Conservation (phyloP, 1,284 basidiomycete genomes). For the Earliella scabrosa region DNA sequence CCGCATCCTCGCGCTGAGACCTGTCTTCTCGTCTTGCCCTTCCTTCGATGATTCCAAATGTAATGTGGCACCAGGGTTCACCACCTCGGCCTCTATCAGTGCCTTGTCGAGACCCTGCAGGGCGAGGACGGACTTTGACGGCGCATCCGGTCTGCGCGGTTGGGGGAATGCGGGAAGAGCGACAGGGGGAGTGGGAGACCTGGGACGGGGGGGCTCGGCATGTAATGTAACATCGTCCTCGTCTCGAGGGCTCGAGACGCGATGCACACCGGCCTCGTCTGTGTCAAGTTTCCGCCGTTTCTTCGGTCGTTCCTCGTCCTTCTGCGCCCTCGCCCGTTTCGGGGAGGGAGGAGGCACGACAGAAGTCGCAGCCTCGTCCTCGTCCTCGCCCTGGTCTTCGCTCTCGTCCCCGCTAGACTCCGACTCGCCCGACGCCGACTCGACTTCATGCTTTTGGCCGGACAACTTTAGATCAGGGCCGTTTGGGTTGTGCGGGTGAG, state of each 20-base stretch:
- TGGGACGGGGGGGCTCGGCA: constrained; percentile 23
- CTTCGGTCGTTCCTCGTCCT: constrained; percentile 34
- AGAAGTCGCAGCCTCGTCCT: constrained; percentile 8
- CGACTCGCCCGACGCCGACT: constrained; percentile 12
- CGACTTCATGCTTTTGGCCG: constrained; percentile 7
- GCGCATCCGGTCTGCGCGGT: constrained; percentile 71
- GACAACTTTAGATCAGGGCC: background rate
- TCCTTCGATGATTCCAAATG: constrained; percentile 48
- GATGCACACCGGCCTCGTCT: constrained; percentile 23
- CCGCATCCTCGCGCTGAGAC: constrained; percentile 65
- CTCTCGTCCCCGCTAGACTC: constrained; percentile 22
- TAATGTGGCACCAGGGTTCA: constrained; percentile 60
- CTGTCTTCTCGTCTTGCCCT: constrained; percentile 45
- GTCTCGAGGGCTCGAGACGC: constrained; percentile 15
- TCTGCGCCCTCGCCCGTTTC: constrained; percentile 13
- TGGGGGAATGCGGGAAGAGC: constrained; percentile 73
- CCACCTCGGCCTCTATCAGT: constrained; percentile 71
- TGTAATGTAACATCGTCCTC: constrained; percentile 3
- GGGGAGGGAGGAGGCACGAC: background rate
- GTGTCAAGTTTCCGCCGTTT: constrained; percentile 39
- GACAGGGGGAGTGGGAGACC: constrained; percentile 38
- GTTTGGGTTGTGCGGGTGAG: background rate
- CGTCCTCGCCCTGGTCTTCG: constrained; percentile 40
- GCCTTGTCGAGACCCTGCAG: constrained; percentile 81
- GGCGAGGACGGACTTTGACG: constrained; percentile 69